Evolutionary conservation across 2,329 filamentous ascomycete species (phyloP).

Genomic region (Verticillium nonalfalfae): DNA sequence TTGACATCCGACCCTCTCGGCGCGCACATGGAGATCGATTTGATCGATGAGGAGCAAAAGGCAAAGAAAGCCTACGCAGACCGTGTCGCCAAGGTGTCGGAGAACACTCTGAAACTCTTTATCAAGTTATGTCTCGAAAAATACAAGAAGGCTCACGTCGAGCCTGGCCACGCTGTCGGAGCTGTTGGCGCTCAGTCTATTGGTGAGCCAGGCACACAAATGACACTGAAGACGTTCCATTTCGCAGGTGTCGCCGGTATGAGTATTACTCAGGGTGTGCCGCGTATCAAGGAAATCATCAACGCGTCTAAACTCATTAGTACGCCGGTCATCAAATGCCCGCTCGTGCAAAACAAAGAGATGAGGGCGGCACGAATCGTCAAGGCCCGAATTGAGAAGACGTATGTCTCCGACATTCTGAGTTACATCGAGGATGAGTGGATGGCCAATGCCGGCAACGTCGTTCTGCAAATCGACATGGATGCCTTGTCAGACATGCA

Average conservation of each 20-base stretch:
- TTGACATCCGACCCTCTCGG: slow-evolving; percentile 16
- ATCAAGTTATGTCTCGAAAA: slow-evolving; percentile 79
- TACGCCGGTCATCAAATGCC: slow-evolving; percentile 88
- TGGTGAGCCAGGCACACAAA: slow-evolving; percentile 95
- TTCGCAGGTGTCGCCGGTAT: slow-evolving; percentile 99
- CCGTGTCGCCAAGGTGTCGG: slow-evolving; percentile 77
- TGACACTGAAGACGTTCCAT: slow-evolving; percentile 99
- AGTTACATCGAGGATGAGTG: slow-evolving; percentile 83
- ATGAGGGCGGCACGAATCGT: slow-evolving; percentile 82
- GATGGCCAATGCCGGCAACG: slow-evolving; percentile 67
- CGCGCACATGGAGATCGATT: slow-evolving; percentile 13
- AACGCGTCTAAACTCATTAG: slow-evolving; percentile 93
- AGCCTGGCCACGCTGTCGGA: slow-evolving; percentile 92
- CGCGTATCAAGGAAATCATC: slow-evolving; percentile 99
- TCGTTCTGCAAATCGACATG: slow-evolving; percentile 77
- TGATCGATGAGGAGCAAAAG: slow-evolving; percentile 15
- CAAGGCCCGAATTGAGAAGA: slow-evolving; percentile 93
- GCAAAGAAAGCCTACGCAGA: slow-evolving; percentile 44
- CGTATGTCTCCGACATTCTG: slow-evolving; percentile 76
- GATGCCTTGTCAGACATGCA: slow-evolving; percentile 74
- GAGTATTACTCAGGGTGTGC: slow-evolving; percentile 98
- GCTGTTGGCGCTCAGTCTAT: slow-evolving; percentile 97
- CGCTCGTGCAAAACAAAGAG: slow-evolving; percentile 67
- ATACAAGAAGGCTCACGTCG: slow-evolving; percentile 84
- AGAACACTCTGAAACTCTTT: slow-evolving; percentile 66